Base-by-base conservation (phyloP, 176 grass and related monocot species). In the Musa troglodytarum region DNA sequence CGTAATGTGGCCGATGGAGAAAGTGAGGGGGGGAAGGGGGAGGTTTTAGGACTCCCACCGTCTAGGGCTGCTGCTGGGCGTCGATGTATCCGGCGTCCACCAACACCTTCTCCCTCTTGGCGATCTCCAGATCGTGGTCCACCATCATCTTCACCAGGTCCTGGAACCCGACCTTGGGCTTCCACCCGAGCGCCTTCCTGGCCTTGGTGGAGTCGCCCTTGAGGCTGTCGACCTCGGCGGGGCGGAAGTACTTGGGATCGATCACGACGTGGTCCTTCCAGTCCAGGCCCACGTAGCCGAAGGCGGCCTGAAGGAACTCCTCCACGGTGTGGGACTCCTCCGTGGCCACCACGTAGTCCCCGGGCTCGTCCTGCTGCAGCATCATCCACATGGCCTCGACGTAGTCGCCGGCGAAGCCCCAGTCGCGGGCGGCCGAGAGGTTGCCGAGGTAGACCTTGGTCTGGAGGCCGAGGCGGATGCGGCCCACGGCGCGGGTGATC, bases 371-470 rank as follows among this genome's bases (percentile, higher is more conserved):
- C 84, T 98, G 90, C 86, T 98, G 95, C 72, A 98, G 88, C 95
- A 98, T 94, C 49, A 87, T 86, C 95, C 95, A 99, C 90, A 99
- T 99, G 50, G 95, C 95, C 86, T 99, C 88, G 0, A 99, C 95
- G 19, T 99, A 99, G 68, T 99, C 95, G 52, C 95, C 95, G 0
- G 95, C 95, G 43, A 94, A 99, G 0, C 95, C 95, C 95, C 95
- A 99, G 16, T 99, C 95, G 76, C 95, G 82, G 57, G 88, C 77
- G 16, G 95, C 95, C 0, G 95, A 86, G 77, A 99, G 84, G 82
- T 99, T 99, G 11, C 90, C 90, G 0, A 99, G 88, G 82, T 87
- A 99, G 54, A 99, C 83, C 88, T 99, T 99, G 82, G 95, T 99
- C 84, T 99, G 95, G 34, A 99, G 90, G 0, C 90, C 95, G n/a